Conservation (phyloP, 345 rosid species). For the Syzygium aqueum region DNA sequence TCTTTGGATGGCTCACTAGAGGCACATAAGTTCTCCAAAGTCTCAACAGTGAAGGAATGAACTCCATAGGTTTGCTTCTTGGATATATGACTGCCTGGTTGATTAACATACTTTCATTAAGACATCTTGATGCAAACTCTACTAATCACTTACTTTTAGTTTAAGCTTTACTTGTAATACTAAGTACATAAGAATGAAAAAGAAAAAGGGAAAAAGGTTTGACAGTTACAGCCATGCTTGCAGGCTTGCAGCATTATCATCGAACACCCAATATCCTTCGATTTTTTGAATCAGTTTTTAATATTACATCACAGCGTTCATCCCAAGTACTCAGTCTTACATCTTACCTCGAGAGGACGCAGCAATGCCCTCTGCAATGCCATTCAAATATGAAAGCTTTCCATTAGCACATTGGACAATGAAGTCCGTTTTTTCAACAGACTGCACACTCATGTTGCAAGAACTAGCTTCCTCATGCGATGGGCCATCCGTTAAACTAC, state of each 20-base stretch:
- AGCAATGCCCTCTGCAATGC: not conserved
- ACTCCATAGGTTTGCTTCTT: not conserved
- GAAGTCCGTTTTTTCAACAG: not conserved
- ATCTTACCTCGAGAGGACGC: not conserved
- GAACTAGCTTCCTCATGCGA: not conserved
- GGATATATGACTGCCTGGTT: not conserved
- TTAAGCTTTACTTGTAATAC: not conserved
- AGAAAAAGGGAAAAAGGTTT: not conserved
- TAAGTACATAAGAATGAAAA: not conserved
- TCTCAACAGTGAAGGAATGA: not conserved
- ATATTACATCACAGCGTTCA: not conserved
- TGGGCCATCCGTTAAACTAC: not conserved
- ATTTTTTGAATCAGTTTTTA: not conserved
- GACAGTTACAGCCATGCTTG: not conserved
- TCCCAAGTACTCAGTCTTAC: not conserved
- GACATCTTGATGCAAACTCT: not conserved
- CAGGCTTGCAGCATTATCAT: not conserved
- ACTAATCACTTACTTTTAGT: not conserved
- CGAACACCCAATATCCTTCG: not conserved
- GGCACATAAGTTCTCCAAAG: not conserved
- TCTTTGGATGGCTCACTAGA: not conserved
- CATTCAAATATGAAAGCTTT: not conserved
- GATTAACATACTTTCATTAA: slow-evolving; percentile 3
- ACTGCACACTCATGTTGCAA: not conserved
- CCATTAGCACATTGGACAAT: not conserved